Evolutionary conservation across 345 rosid species (phyloP).

Genomic region (Citrus hindsii): DNA sequence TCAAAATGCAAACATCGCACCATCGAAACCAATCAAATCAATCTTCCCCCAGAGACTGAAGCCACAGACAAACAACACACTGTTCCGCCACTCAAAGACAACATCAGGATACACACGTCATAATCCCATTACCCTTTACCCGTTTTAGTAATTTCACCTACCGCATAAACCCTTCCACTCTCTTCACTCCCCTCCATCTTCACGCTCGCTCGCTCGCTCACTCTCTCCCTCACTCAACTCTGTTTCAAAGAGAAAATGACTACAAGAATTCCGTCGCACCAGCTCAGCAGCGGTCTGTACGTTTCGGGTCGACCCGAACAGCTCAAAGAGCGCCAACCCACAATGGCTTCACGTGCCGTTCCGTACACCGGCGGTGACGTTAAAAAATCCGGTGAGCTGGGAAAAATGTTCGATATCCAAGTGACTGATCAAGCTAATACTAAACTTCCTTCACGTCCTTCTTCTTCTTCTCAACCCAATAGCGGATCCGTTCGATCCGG

Average conservation of each 20-base stretch:
- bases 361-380: constrained; percentile 94
- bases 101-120: constrained; percentile 21
- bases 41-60: background rate
- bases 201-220: background rate
- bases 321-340: constrained; percentile 68
- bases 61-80: background rate
- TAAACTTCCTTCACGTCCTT: constrained; percentile 48
- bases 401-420: constrained; percentile 92
- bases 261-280: constrained; percentile 76
- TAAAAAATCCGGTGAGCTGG: constrained; percentile 91
- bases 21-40: background rate
- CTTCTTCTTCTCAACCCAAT: constrained; percentile 68
- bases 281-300: constrained; percentile 74
- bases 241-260: constrained; percentile 41
- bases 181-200: background rate
- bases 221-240: constrained; percentile 12
- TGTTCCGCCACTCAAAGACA: constrained; percentile 12
- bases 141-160: constrained; percentile 27
- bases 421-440: constrained; percentile 38
- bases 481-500: constrained; percentile 87
- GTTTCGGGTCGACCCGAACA: constrained; percentile 83
- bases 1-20: background rate
- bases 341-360: constrained; percentile 71
- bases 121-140: background rate
- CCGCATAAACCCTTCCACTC: background rate